Evolutionary conservation across 2,329 filamentous ascomycete species (phyloP).

Genomic region (Thelonectria discophora): DNA sequence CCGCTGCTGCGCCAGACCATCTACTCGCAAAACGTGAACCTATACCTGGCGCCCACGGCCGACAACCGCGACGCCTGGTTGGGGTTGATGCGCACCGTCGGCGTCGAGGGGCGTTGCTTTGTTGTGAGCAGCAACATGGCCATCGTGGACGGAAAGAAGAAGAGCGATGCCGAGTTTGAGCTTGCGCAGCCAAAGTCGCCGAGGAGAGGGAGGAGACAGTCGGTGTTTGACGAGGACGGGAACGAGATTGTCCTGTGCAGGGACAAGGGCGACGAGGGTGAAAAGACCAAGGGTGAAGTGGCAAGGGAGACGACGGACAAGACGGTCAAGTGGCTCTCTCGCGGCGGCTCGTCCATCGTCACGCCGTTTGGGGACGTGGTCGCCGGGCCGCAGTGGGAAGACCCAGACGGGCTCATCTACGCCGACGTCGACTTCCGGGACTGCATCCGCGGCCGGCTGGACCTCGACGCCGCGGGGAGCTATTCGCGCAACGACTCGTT

Average conservation of each 20-base stretch:
- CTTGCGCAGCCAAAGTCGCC: slow-evolving; percentile 53
- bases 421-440: slow-evolving; percentile 88
- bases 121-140: slow-evolving; percentile 90
- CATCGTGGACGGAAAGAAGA: slow-evolving; percentile 55
- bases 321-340: slow-evolving; percentile 64
- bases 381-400: slow-evolving; percentile 85
- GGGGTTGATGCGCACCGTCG: slow-evolving; percentile 82
- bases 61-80: slow-evolving; percentile 87
- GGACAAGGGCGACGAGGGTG: slow-evolving; percentile 20
- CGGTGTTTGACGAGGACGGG: slow-evolving; percentile 61
- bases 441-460: slow-evolving; percentile 81
- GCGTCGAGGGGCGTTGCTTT: slow-evolving; percentile 82
- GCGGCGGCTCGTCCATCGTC: slow-evolving; percentile 85
- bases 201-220: slow-evolving; percentile 47
- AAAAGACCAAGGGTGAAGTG: slow-evolving; percentile 11
- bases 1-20: slow-evolving; percentile 83
- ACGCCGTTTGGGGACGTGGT: slow-evolving; percentile 82
- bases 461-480: slow-evolving; percentile 85
- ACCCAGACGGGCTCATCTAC: slow-evolving; percentile 71
- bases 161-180: slow-evolving; percentile 48
- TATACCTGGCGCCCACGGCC: slow-evolving; percentile 91
- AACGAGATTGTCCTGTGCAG: slow-evolving; percentile 61
- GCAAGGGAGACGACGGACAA: slow-evolving; percentile 6
- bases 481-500: slow-evolving; percentile 80
- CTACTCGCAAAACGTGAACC: slow-evolving; percentile 89